These are phyloP conservation scores for Acorus calamus DNA, from an alignment of 106 monocot species.

Conservation along the genomic window DNA sequence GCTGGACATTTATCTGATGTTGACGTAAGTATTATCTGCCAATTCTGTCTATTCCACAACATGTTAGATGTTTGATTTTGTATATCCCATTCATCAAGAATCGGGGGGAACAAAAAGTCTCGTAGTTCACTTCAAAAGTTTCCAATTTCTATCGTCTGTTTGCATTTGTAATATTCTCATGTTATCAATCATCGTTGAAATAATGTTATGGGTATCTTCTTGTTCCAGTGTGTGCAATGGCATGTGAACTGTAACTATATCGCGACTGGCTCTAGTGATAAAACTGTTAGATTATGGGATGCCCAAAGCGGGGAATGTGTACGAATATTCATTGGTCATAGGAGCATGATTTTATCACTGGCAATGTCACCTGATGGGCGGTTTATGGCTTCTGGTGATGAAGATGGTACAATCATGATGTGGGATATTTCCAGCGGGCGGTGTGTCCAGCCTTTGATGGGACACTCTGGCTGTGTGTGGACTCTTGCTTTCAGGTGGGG, in stretches of 20 bases:
- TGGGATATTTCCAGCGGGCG: conserved; percentile 92
- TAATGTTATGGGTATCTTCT: neutral
- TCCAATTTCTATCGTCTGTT: neutral
- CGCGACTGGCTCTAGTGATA: conserved; percentile 90
- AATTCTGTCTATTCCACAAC: neutral
- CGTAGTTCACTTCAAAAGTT: no score
- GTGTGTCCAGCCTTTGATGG: conserved; percentile 73
- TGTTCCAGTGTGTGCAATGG: conserved; percentile 86
- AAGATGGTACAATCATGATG: conserved; percentile 96
- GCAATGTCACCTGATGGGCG: conserved; percentile 97
- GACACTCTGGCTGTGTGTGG: conserved; percentile 88
- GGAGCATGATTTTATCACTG: conserved; percentile 76
- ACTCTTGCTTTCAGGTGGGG: conserved; percentile 88
- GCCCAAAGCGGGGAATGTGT: conserved; percentile 89
- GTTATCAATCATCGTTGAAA: neutral
- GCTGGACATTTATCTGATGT: conserved; percentile 99
- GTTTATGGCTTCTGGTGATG: conserved; percentile 97
- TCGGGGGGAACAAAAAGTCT: no score
- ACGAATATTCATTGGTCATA: conserved; percentile 92
- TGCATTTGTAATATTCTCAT: neutral
- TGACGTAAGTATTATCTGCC: conserved; percentile 57
- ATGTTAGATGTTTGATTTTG: neutral
- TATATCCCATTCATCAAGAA: neutral
- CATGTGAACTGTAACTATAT: conserved; percentile 97
- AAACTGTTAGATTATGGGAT: conserved; percentile 97